Conservation (phyloP, 805 yeast species). For the Spathaspora hagerdaliae region DNA sequence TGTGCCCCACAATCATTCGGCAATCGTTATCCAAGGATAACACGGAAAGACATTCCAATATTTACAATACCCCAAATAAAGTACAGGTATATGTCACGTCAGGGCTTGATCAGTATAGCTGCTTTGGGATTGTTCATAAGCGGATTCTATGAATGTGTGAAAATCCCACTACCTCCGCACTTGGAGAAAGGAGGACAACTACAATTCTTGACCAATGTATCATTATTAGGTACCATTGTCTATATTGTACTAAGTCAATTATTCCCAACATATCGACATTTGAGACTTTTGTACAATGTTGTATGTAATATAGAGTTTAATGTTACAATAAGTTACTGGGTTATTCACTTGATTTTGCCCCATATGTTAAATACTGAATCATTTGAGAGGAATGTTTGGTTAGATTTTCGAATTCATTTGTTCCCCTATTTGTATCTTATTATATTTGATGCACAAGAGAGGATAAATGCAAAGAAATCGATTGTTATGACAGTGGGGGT, state of each 20-base stretch:
- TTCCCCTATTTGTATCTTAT: slow-evolving; percentile 20
- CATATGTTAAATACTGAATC: slow-evolving; percentile 6
- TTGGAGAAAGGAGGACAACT: slow-evolving; percentile 18
- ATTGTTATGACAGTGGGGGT: slow-evolving; percentile 2
- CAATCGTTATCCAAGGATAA: no score
- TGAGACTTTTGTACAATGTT: slow-evolving; percentile 5
- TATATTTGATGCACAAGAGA: background rate
- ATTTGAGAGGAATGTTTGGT: slow-evolving; percentile 11
- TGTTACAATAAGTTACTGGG: slow-evolving; percentile 22
- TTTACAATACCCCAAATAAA: no score
- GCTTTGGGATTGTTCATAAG: background rate
- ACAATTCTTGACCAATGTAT: slow-evolving; percentile 22
- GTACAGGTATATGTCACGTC: background rate
- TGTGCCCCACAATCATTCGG: no score
- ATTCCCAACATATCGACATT: background rate
- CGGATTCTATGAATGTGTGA: slow-evolving; percentile 1
- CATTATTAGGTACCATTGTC: slow-evolving; percentile 8
- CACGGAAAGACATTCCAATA: no score
- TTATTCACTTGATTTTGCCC: slow-evolving; percentile 14
- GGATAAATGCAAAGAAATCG: slow-evolving; percentile 1
- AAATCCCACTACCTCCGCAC: slow-evolving; percentile 14
- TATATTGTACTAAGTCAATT: background rate
- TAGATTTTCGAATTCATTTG: slow-evolving; percentile 23
- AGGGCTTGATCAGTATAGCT: background rate
- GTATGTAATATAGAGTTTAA: slow-evolving; percentile 18